Evolutionary conservation across 352 stramenopile genomes (phyloP).

Genomic region (Phytophthora meadii): DNA sequence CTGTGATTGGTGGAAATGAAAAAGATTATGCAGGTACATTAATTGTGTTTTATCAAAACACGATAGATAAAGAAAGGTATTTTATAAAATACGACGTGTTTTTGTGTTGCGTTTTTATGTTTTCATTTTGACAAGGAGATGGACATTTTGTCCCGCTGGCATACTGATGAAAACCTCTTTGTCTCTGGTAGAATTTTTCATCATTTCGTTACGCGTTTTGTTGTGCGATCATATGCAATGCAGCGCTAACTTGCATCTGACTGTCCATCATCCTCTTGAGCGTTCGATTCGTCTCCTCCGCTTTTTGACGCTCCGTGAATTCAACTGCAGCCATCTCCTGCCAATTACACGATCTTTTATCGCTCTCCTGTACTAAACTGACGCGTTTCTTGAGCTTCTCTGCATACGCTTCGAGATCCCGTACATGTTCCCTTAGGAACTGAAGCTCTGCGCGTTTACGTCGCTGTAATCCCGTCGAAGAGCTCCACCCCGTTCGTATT

Average conservation of each 20-base stretch:
- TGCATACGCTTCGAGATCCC: constrained; percentile 26
- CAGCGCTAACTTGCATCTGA: constrained; percentile 18
- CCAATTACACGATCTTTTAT: constrained; percentile 13
- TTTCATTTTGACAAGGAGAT: too few species aligned
- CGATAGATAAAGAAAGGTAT: background rate
- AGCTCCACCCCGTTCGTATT: constrained; percentile 32
- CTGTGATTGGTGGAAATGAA: constrained; percentile 11
- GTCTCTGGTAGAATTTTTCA: too few species aligned
- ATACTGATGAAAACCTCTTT: too few species aligned
- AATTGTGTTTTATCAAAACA: constrained; percentile 13
- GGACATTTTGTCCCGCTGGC: too few species aligned
- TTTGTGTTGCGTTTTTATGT: too few species aligned
- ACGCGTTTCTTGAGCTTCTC: constrained; percentile 21
- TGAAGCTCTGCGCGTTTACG: constrained; percentile 34
- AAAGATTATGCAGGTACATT: constrained; percentile 24
- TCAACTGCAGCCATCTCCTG: constrained; percentile 20
- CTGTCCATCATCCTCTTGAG: constrained; percentile 20
- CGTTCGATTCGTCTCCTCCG: constrained; percentile 31
- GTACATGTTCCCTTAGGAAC: constrained; percentile 28
- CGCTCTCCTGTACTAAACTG: background rate
- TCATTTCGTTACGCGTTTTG: too few species aligned
- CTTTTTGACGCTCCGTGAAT: constrained; percentile 19
- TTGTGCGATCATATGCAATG: constrained; percentile 7
- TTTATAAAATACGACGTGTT: constrained; percentile 8
- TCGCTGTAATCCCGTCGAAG: constrained; percentile 32